Percentiles rank a stretch among this genome's conserved stretches.
Evolutionary conservation across 768 basidiomycete species (phyloP).

Genomic region (Astraeus odoratus): DNA sequence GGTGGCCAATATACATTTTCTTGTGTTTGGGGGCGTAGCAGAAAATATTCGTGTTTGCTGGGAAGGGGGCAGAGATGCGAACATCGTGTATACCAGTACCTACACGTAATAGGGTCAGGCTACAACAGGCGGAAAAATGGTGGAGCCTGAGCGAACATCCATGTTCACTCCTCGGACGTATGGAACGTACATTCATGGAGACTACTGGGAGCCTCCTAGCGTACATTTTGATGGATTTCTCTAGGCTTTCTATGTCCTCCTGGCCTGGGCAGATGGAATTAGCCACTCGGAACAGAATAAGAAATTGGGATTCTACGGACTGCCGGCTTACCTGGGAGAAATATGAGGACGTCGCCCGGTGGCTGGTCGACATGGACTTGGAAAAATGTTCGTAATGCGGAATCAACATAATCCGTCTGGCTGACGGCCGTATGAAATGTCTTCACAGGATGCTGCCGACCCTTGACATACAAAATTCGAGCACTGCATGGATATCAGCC

Average conservation of each 20-base stretch:
- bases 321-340: conserved; percentile 64
- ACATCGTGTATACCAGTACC: conserved; percentile 78
- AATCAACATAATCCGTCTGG: conserved; percentile 80
- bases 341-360: conserved; percentile 86
- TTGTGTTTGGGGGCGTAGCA: conserved; percentile 53
- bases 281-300: background rate
- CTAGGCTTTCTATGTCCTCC: conserved; percentile 90
- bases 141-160: background rate
- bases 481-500: conserved; percentile 42
- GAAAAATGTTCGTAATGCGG: conserved; percentile 89
- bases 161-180: background rate
- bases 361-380: conserved; percentile 81
- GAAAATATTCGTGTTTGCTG: conserved; percentile 78
- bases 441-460: conserved; percentile 87
- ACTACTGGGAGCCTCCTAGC: conserved; percentile 62
- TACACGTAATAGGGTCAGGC: conserved; percentile 23
- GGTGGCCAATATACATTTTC: conserved; percentile 93
- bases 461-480: conserved; percentile 84
- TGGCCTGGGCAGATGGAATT: conserved; percentile 50
- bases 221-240: conserved; percentile 64
- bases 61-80: conserved; percentile 72
- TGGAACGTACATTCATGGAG: conserved; percentile 38
- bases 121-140: background rate
- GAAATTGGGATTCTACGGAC: background rate
- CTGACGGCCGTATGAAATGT: conserved; percentile 71